Base-by-base conservation (phyloP, 139 green algal genomes). In the Volvox africanus region DNA sequence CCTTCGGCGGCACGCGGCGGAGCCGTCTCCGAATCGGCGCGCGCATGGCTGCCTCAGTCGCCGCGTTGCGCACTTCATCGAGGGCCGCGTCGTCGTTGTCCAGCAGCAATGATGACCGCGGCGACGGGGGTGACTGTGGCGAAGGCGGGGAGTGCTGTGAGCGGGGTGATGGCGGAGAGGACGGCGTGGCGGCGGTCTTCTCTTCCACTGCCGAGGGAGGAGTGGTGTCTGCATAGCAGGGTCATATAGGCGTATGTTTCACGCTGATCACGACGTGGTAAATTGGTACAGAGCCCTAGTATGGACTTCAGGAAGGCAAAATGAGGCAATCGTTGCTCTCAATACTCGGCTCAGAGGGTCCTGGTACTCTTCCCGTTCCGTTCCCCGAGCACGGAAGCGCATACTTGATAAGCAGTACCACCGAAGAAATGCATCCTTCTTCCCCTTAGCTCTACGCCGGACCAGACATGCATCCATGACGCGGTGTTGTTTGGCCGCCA, bases 21-120 rank as follows among this genome's bases (percentile, higher is more conserved):
- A 90, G 44, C 24, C 90, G 90, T 67, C 90, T 90, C 33, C 90
- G 90, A 30, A 85, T 30, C 24, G 90, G 90, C 75, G 87, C 83
- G 90, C 87, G 69, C 82, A 86, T 89, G 12, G 82, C 89, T 19
- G 89, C 89, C 1, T 35, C 82, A n/a, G 86, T n/a, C 19, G 82
- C 89, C 0, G 81, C 82, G 14, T 76, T 67, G 0, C 73, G 68
- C 35, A 35, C 32, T 24, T 75, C 71, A 28, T 61, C 69, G 12
- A 71, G 36, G 2, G 69, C 37, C 0, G 30, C 65, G 33, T 88
- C 88, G 33, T 92, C 88, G 9, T 90, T 84, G 36, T 86, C 62
- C 21, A 83, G 12, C 11, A 55, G 37, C 36, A n/a, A 11, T 2
- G 37, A 55, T 9, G 84, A 73, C 6, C 84, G 84, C 9, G 84